Conservation (phyloP, 2,329 filamentous ascomycete genomes). For the Aspergillus arachidicola region DNA sequence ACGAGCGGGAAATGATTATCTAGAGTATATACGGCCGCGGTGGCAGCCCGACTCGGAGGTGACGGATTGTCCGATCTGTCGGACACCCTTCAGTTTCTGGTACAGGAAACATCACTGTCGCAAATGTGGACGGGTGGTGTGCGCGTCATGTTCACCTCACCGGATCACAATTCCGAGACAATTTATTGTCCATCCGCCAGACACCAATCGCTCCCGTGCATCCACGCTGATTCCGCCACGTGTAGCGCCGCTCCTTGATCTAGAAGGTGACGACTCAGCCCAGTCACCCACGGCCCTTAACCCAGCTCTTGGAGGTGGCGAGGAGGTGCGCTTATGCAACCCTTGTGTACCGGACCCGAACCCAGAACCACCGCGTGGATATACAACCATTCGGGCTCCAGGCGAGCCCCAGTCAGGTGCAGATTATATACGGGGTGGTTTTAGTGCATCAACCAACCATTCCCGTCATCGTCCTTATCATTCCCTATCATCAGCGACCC, state of each 20-base stretch:
- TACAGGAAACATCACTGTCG: constrained; percentile 92
- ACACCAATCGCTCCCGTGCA: constrained; percentile 45
- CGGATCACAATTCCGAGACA: constrained; percentile 91
- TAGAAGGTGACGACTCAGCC: constrained; percentile 45
- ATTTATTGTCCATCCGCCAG: constrained; percentile 82
- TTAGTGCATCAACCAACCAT: constrained; percentile 18
- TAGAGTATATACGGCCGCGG: constrained; percentile 63
- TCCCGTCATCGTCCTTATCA: constrained; percentile 30
- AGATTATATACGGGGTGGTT: constrained; percentile 15
- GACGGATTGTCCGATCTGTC: constrained; percentile 81
- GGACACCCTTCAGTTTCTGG: constrained; percentile 77
- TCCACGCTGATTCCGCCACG: constrained; percentile 43
- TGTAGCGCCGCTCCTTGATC: constrained; percentile 51
- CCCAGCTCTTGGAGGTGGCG: constrained; percentile 62
- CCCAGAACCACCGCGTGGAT: constrained; percentile 54
- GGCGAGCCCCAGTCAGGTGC: constrained; percentile 17
- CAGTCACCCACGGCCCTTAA: constrained; percentile 37
- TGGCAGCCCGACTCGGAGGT: constrained; percentile 92
- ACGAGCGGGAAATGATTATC: constrained; percentile 21
- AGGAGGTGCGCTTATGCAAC: constrained; percentile 71
- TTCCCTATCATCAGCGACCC: constrained; percentile 24
- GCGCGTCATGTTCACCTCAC: constrained; percentile 85
- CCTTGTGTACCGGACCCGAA: constrained; percentile 73
- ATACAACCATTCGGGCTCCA: constrained; percentile 26
- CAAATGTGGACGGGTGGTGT: constrained; percentile 94